A percentile compares a stretch with the other conserved stretches of the same genome.
Evolutionary conservation across 192 early-diverging fungal species (phyloP).

Genomic region (Cladochytrium replicatum): DNA sequence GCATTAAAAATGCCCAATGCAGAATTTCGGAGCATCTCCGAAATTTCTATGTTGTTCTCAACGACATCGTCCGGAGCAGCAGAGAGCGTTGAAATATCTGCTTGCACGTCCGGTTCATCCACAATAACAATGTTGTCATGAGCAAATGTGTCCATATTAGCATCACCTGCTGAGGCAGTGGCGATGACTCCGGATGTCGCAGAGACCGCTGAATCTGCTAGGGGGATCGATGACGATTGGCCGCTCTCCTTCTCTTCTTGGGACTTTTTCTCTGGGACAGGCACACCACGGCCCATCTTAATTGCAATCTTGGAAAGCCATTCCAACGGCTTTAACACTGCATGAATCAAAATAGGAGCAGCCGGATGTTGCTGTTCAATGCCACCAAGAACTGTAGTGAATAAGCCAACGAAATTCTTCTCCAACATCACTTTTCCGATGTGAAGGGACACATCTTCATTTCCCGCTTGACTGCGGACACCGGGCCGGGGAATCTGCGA

Average conservation of each 20-base stretch:
- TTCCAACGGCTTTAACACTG: slow-evolving; percentile 82
- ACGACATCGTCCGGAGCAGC: slow-evolving; percentile 31
- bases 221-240: background rate
- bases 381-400: slow-evolving; percentile 72
- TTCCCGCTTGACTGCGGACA: slow-evolving; percentile 16
- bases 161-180: background rate
- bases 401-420: slow-evolving; percentile 66
- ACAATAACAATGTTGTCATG: slow-evolving; percentile 31
- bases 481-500: slow-evolving; percentile 2
- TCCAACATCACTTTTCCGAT: slow-evolving; percentile 79
- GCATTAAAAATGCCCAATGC: slow-evolving; percentile 72
- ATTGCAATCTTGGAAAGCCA: slow-evolving; percentile 80
- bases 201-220: background rate
- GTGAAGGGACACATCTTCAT: slow-evolving; percentile 48
- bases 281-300: slow-evolving; percentile 62
- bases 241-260: slow-evolving; percentile 7
- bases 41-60: slow-evolving; percentile 54
- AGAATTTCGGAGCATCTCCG: slow-evolving; percentile 73
- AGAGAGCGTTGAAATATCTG: no score
- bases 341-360: slow-evolving; percentile 58
- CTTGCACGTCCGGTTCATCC: slow-evolving; percentile 41
- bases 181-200: background rate
- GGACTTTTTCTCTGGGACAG: slow-evolving; percentile 32
- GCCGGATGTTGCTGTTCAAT: slow-evolving; percentile 87
- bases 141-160: slow-evolving; percentile 3